Base-by-base conservation (phyloP, 306 rosid species). In the Gastrolobium bilobum region DNA sequence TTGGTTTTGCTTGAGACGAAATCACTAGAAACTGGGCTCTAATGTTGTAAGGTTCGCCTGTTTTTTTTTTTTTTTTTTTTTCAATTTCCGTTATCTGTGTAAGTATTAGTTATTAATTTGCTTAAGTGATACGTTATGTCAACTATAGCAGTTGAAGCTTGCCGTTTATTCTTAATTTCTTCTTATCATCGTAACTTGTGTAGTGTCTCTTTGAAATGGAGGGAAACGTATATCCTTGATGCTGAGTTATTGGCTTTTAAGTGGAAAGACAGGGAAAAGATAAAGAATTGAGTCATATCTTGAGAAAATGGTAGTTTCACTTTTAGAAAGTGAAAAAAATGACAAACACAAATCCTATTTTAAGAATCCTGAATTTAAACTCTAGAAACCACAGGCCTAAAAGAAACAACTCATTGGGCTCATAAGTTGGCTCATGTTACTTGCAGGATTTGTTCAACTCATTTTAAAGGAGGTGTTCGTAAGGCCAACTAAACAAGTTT, bases 1-100 rank as follows among this genome's bases (percentile, higher is more conserved):
- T 65, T 29, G 78, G 65, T 65, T 65, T 65, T 75, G 72, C 73
- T 69, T 43, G 48, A 84, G 65, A 81, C 78, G 84, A 71, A 77
- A 76, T 38, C 65, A 39, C 46, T 13, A 34, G 37, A 64, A 50
- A n/a, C 26, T 20, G 46, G 63, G 48, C 10, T 70, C 29, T 58
- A 15, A 29, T 20, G 6, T 3, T 11, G 4, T 26, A n/a, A 40
- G 2, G 29, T 74, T 33, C 38, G 33, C 11, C 33, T 37, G 40
- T 29, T 11, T 37, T 26, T 29, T 10, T 56, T 58, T 11, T 26
- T 43, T 15, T 40, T 4, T 13, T n/a, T n/a, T 10, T 31, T 44
- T 26, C 6, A 15, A 10, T 38, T 48, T 69, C 6, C 10, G 15
- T 50, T 50, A 10, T 51, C 5, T n/a, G 47, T 53, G 3, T 70